These are phyloP conservation scores for Penicillium atrosanguineum DNA, from an alignment of 495 filamentous ascomycete genomes.

Conservation along the genomic window DNA sequence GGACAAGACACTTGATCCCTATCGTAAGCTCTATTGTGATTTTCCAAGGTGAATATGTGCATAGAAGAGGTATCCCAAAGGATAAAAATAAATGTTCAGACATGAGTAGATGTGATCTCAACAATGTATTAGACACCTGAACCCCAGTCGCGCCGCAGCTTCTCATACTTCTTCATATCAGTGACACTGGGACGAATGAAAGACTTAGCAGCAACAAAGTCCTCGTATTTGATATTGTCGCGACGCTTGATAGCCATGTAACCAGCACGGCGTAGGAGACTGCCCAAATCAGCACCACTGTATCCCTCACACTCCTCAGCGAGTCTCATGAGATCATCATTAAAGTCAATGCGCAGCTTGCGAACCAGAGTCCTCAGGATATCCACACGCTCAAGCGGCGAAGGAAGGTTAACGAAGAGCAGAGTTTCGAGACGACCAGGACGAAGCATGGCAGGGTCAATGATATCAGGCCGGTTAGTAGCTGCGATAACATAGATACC, in stretches of 20 bases:
- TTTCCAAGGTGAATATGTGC: neutral
- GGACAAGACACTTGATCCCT: neutral
- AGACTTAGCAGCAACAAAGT: conserved; percentile 72
- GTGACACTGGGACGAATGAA: conserved; percentile 81
- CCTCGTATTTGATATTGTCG: conserved; percentile 59
- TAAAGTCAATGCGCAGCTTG: conserved; percentile 56
- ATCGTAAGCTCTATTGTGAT: neutral
- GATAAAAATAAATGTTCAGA: neutral
- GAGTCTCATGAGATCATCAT: conserved; percentile 48
- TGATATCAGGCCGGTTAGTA: conserved; percentile 93
- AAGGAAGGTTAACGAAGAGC: conserved; percentile 87
- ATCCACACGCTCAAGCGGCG: conserved; percentile 72
- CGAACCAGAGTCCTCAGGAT: conserved; percentile 77
- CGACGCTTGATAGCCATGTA: conserved; percentile 68
- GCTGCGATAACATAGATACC: conserved; percentile 96
- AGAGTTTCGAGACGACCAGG: conserved; percentile 87
- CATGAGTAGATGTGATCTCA: neutral
- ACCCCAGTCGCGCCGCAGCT: conserved; percentile 52
- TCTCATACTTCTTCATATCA: conserved; percentile 67
- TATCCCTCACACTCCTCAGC: conserved; percentile 80
- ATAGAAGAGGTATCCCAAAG: neutral
- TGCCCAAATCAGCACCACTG: conserved; percentile 85
- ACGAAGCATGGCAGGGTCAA: conserved; percentile 91
- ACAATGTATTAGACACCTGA: conserved; percentile 27
- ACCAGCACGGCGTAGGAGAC: conserved; percentile 72